Base-by-base conservation (phyloP, 106 monocot genomes). In the Triglochin maritima region DNA sequence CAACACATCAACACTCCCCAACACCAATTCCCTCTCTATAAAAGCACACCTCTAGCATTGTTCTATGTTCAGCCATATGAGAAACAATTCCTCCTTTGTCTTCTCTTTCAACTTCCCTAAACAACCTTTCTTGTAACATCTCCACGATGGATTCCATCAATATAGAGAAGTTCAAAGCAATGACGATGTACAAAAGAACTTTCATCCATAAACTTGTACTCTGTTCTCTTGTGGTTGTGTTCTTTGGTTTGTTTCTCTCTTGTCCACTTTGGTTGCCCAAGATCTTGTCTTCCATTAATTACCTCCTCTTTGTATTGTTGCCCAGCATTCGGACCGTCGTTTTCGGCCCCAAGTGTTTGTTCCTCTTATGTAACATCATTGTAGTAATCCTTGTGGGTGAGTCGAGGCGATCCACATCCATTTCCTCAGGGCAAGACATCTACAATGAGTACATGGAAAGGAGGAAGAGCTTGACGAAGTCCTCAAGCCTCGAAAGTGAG, bases 401-500 rank as follows among this genome's bases (percentile, higher is more conserved):
- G 46, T 75, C 67, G 16, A 75, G 44, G 67, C 75, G 59, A 29
- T 29, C 29, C 29, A 29, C 29, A 29, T 29, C 29, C 29, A 29
- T 29, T 29, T 45, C 76, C 13, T 11, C 29, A 15, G 7, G 44
- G 42, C 50, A 50, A 0, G 80, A 74, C 16, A 11, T 74, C 9
- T 71, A 80, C 41, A 76, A 83, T 44, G 79, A 79, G 60, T 79
- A 69, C 67, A 59, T 50, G 5, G 66, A 49, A 48, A 60, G 62
- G 49, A 74, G 71, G 51, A 51, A 29, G 54, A 61, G 74, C n/a
- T 2, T 71, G 44, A 71, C 52, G 7, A 62, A 59, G 44, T 8
- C 11, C 9, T 14, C 12, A 3, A 42, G 55, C n/a, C n/a, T 44
- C 9, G 68, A 65, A 10, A 47, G 1, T 4, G 46, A 56, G 72